Evolutionary conservation across 176 grass and related monocot genomes (phyloP).

Genomic region (Aegilops tauschii): DNA sequence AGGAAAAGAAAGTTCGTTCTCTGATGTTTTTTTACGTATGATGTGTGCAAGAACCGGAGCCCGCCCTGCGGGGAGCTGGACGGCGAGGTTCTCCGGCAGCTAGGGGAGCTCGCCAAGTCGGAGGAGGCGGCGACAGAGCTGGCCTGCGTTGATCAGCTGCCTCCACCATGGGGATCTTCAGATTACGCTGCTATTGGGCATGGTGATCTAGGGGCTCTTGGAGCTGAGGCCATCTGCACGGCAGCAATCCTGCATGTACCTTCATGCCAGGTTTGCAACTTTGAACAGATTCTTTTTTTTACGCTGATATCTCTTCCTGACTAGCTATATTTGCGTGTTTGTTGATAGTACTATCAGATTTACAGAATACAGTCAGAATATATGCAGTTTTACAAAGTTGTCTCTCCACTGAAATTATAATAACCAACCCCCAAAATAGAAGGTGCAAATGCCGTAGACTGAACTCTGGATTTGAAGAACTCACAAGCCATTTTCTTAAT

Average conservation of each 20-base stretch:
- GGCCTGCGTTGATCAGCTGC: constrained; percentile 21
- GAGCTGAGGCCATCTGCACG: constrained; percentile 13
- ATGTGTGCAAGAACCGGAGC: constrained; percentile 29
- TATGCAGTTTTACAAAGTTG: no score
- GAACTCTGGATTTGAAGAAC: no score
- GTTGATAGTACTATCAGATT: no score
- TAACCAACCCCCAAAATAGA: no score
- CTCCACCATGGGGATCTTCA: constrained; percentile 24
- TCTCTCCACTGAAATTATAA: no score
- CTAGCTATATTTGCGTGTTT: neutral
- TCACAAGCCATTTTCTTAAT: no score
- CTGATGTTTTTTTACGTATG: neutral
- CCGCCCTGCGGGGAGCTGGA: constrained; percentile 31
- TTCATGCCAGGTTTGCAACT: constrained; percentile 40
- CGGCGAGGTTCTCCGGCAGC: constrained; percentile 57
- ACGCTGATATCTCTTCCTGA: neutral
- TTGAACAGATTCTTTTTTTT: neutral
- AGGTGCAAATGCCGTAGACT: no score
- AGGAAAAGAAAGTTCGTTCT: neutral
- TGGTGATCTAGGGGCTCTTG: constrained; percentile 32
- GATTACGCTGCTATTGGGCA: constrained; percentile 30
- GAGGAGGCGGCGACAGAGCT: constrained; percentile 33
- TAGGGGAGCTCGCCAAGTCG: constrained; percentile 51
- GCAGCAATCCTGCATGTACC: constrained; percentile 34
- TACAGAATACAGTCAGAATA: no score